Base-by-base conservation (phyloP, 192 early-diverging fungal species). In the Dissophora globulifera region DNA sequence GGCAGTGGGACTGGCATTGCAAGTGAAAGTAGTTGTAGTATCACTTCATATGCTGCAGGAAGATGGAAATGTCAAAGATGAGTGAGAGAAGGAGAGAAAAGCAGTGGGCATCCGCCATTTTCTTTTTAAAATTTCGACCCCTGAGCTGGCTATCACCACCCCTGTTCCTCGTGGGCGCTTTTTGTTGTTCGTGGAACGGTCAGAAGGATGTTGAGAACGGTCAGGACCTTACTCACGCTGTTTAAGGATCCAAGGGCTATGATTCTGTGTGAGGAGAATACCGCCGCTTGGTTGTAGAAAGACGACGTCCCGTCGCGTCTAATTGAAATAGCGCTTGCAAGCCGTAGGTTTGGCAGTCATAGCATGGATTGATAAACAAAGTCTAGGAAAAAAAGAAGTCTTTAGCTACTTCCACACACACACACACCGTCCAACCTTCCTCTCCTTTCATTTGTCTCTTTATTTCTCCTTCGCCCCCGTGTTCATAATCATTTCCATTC, bases 341-440 rank as follows among this genome's bases (percentile, higher is more conserved):
- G 38, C 38, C 7, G n/a, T n/a, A n/a, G n/a, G 6, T 38, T 38
- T 38, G 12, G 17, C 43, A 45, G 43, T 45, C 43, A 45, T 45
- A 45, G 23, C 20, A 20, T n/a, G n/a, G n/a, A n/a, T n/a, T n/a
- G n/a, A n/a, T 41, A 56, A 56, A 38, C 54, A 56, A 41, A 38
- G 25, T 20, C 10, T 42, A 27, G 6, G 23, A 33, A 19, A 38
- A 35, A 35, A 19, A 26, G 38, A 17, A n/a, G 43, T 17, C 4
- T 45, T 6, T n/a, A 12, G 4, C 43, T n/a, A 17, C 17, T n/a
- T 17, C 43, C 43, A 10, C 17, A 10, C 10, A 45, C 43, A 9
- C n/a, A 12, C 43, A 9, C n/a, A 5, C 15, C 9, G n/a, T n/a
- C 13, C 32, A n/a, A 6, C 6, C 30, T 3, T 50, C 30, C 10